Percentiles rank a stretch among this genome's conserved stretches.
phyloP scores from a whole-genome alignment of 352 stramenopile species.

The Globisporangium yorkense region DNA sequence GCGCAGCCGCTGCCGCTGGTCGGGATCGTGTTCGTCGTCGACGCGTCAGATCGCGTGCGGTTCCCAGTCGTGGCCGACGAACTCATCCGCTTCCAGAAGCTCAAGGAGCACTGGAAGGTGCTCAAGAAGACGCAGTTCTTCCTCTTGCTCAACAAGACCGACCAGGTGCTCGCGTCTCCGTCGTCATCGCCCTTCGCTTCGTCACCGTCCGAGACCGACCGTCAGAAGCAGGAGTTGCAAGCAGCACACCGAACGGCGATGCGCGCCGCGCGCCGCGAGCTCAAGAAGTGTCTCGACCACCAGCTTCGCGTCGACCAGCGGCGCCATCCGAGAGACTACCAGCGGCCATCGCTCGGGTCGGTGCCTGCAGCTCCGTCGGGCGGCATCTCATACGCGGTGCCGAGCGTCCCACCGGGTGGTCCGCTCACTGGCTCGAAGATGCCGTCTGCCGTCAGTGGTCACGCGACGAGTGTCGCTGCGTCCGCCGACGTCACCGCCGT shows the following conservation, averaged over 20 bases:
- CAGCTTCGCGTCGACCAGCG: slow-evolving; percentile 36
- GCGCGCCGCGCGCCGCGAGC: slow-evolving; percentile 32
- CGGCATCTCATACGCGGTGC: neutral
- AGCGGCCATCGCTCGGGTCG: neutral
- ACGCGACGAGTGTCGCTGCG: neutral
- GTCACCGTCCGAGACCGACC: slow-evolving; percentile 6
- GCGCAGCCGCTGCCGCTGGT: slow-evolving; percentile 26
- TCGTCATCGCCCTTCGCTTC: slow-evolving; percentile 2
- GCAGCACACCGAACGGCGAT: slow-evolving; percentile 20
- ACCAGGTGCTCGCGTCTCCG: slow-evolving; percentile 18
- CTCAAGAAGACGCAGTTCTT: slow-evolving; percentile 36
- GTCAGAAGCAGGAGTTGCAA: slow-evolving; percentile 18
- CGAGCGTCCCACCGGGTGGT: neutral
- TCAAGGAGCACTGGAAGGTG: slow-evolving; percentile 20
- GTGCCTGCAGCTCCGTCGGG: neutral
- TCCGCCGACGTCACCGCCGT: slow-evolving; percentile 14
- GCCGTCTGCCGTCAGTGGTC: neutral
- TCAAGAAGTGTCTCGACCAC: slow-evolving; percentile 47
- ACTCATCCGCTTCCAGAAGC: slow-evolving; percentile 40
- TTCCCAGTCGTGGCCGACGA: slow-evolving; percentile 48
- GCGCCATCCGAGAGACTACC: slow-evolving; percentile 18
- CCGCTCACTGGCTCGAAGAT: neutral
- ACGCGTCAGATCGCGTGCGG: slow-evolving; percentile 32
- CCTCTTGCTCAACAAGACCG: slow-evolving; percentile 56
- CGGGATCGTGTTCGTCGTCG: slow-evolving; percentile 45